phyloP scores from a whole-genome alignment of 768 basidiomycete genomes.

The Kwoniella pini region DNA sequence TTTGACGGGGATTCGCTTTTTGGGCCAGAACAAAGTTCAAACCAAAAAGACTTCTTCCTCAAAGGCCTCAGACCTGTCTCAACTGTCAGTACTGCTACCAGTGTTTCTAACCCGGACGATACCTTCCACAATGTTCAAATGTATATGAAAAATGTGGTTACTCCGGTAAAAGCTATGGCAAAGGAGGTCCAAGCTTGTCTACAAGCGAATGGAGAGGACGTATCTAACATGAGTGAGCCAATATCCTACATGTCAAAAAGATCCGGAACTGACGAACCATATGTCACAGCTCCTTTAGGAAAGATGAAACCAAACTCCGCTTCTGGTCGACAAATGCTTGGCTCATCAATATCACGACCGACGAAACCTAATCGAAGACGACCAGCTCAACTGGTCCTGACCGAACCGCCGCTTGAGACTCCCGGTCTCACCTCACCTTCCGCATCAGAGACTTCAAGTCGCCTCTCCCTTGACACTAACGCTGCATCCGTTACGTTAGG shows the following conservation, averaged over 20 bases:
- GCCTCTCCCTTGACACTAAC: slow-evolving; percentile 39
- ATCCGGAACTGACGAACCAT: too few relatives aligned
- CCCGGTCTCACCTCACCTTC: slow-evolving; percentile 45
- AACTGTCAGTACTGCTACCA: slow-evolving; percentile 22
- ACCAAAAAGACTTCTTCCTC: slow-evolving; percentile 31
- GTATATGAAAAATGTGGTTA: slow-evolving; percentile 12
- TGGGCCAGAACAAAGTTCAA: slow-evolving; percentile 20
- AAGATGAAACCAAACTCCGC: background rate
- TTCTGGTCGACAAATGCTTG: slow-evolving; percentile 27
- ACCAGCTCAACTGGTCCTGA: slow-evolving; percentile 31
- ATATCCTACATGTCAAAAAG: background rate
- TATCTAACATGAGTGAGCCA: slow-evolving; percentile 31
- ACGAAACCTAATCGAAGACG: slow-evolving; percentile 29
- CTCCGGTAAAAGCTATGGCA: slow-evolving; percentile 14
- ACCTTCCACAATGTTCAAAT: slow-evolving; percentile 31
- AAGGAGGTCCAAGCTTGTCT: slow-evolving; percentile 18
- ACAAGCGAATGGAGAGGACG: slow-evolving; percentile 32
- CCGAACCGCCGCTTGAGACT: slow-evolving; percentile 21
- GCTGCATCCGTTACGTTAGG: slow-evolving; percentile 18
- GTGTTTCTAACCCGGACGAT: slow-evolving; percentile 28
- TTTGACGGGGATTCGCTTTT: slow-evolving; percentile 31
- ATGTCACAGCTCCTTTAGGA: slow-evolving; percentile 1
- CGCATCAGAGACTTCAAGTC: slow-evolving; percentile 39
- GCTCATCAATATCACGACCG: slow-evolving; percentile 30
- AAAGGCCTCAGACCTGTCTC: slow-evolving; percentile 38